phyloP scores from a whole-genome alignment of 2,329 filamentous ascomycete genomes.

The Grosmannia clavigera region DNA sequence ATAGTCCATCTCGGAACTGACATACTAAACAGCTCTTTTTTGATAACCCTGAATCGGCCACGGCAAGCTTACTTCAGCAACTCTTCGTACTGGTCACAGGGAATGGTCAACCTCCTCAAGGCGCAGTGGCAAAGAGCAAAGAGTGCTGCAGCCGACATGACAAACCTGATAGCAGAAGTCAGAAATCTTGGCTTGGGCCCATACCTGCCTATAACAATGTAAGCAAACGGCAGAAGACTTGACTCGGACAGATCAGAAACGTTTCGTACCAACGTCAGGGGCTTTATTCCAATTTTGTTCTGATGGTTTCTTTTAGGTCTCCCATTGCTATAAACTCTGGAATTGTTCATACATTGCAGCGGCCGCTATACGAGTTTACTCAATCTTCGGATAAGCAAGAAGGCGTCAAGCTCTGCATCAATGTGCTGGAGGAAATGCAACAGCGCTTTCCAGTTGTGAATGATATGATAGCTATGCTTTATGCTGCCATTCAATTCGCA shows the following conservation, averaged over 20 bases:
- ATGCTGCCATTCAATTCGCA: background rate
- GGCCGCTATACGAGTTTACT: background rate
- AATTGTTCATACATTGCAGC: background rate
- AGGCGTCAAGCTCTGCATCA: background rate
- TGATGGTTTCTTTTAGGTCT: background rate
- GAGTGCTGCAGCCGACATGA: background rate
- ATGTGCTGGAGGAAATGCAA: constrained; percentile 1
- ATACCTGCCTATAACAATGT: background rate
- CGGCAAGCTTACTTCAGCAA: background rate
- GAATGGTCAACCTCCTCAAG: background rate
- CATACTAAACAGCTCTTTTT: background rate
- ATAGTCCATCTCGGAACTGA: background rate
- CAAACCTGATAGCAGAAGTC: background rate
- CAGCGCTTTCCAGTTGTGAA: background rate
- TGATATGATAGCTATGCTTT: background rate
- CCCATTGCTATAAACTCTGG: background rate
- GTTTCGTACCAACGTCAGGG: too few species aligned
- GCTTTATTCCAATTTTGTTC: background rate
- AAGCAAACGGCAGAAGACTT: background rate
- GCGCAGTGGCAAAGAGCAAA: background rate
- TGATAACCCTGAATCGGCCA: background rate
- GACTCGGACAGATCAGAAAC: too few species aligned
- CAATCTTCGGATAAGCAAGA: background rate
- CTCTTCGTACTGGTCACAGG: background rate
- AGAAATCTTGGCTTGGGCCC: background rate